phyloP scores from a whole-genome alignment of 129 eudicot species.

The Helianthus annuus region DNA sequence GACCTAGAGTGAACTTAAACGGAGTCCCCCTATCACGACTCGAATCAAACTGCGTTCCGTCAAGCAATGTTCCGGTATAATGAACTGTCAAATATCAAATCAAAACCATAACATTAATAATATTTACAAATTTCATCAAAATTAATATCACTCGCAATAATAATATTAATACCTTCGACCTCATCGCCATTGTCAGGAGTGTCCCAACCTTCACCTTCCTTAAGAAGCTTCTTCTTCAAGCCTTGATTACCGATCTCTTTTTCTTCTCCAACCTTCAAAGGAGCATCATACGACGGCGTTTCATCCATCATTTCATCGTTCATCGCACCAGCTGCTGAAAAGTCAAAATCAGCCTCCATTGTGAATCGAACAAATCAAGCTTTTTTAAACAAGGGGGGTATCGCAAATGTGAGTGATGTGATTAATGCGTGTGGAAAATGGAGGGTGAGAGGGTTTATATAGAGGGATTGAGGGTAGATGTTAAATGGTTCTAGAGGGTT shows the following conservation, averaged over 20 bases:
- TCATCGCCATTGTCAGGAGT: conserved; percentile 90
- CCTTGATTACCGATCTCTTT: conserved; percentile 81
- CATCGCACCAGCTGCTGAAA: conserved; percentile 52
- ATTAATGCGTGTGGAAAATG: not conserved
- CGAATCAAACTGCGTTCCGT: conserved; percentile 87
- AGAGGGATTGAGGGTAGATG: not conserved
- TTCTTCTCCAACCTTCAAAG: conserved; percentile 85
- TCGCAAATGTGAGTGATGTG: not conserved
- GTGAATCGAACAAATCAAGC: too few relatives aligned
- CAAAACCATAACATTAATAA: not conserved
- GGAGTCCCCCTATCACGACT: conserved; percentile 91
- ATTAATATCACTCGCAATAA: not conserved
- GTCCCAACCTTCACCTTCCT: conserved; percentile 89
- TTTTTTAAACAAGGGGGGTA: too few relatives aligned
- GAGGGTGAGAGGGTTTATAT: conserved; percentile 13
- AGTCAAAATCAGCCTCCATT: conserved; percentile 83
- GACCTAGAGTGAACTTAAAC: conserved; percentile 84
- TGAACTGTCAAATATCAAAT: conserved; percentile 55
- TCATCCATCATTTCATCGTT: conserved; percentile 53
- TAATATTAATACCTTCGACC: conserved; percentile 61
- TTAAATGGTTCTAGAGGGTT: conserved; percentile 29
- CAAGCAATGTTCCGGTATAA: conserved; percentile 90
- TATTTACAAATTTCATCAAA: not conserved
- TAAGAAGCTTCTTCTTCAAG: conserved; percentile 87
- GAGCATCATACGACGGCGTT: conserved; percentile 50